Base-by-base conservation (phyloP, 805 yeast genomes). In the Yamadazyma takamatsuzukensis region DNA sequence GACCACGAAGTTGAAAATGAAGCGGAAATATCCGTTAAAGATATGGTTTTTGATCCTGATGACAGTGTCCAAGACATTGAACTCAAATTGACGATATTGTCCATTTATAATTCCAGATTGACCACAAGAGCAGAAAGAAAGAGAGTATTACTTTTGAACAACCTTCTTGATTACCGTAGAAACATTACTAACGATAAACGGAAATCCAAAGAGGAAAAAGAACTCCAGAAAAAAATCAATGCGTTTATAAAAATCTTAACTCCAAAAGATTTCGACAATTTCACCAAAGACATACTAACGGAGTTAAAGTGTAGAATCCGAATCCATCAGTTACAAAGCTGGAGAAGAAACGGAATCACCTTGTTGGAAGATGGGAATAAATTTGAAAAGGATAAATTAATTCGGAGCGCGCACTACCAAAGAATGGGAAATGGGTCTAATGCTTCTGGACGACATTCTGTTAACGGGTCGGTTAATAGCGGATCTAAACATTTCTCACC, bases 1-100 rank as follows among this genome's bases (percentile, higher is more conserved):
- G 99, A 93, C 50, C 86, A 82, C 38, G 99, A 93, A 56, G 88
- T 84, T 24, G 98, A 93, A 54, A 93, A 93, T 49, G 99, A 93
- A 35, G 97, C 98, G 0, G 99, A 93, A 59, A 70, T 82, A 35
- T 80, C 93, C 0, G 86, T 93, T 13, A 93, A 93, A 53, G 98
- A 93, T 54, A 86, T 93, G 95, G 74, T 82, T 2, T 93, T 94
- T 51, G 97, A 93, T 48, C 85, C 90, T 0, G 97, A 90, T 32
- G 99, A 93, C 50, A 78, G 80, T 34, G 78, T 82, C 15, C 79
- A 81, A 25, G 98, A 93, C 54, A 83, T 90, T 28, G 95, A 93
- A 51, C 72, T 93, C 53, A 93, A 93, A 57, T 68, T 93, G 40
- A 78, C 95, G 0, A 80, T 89, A 2, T 64, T 93, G 45, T 95